Percentiles rank a stretch among this genome's conserved stretches.
These are phyloP conservation scores for Wickerhamiella domercqiae DNA, from an alignment of 805 yeast species.

Conservation along the genomic window DNA sequence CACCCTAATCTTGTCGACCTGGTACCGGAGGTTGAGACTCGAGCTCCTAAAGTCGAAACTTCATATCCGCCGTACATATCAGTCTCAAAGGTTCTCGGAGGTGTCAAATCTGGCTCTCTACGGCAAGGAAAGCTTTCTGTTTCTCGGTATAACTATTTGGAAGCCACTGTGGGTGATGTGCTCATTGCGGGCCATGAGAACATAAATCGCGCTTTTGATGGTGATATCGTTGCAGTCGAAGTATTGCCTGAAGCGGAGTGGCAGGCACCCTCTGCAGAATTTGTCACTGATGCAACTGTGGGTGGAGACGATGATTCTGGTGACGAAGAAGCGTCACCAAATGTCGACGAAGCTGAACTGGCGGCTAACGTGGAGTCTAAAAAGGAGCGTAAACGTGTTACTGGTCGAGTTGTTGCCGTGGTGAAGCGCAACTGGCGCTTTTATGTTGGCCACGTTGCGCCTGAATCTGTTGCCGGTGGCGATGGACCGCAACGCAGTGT, in stretches of 20 bases:
- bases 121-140: conserved; percentile 73
- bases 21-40: conserved; percentile 20
- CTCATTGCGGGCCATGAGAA: conserved; percentile 69
- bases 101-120: conserved; percentile 70
- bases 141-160: conserved; percentile 74
- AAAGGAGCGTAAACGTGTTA: conserved; percentile 33
- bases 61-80: conserved; percentile 66
- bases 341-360: conserved; percentile 61
- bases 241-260: conserved; percentile 71
- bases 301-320: conserved; percentile 35
- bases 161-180: conserved; percentile 77
- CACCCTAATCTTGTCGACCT: conserved; percentile 60
- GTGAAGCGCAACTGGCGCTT: conserved; percentile 87
- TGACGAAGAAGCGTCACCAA: conserved; percentile 37
- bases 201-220: conserved; percentile 80
- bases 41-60: conserved; percentile 31
- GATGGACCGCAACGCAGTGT: conserved; percentile 63
- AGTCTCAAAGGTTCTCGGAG: conserved; percentile 75
- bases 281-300: conserved; percentile 57
- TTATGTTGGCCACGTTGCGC: conserved; percentile 73
- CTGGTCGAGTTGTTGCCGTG: conserved; percentile 82
- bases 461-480: conserved; percentile 27
- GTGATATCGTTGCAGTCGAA: conserved; percentile 85
- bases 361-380: conserved; percentile 18
- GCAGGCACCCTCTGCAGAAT: conserved; percentile 70